Conservation (phyloP, 2,329 filamentous ascomycete species). For the Eutypella sp. region DNA sequence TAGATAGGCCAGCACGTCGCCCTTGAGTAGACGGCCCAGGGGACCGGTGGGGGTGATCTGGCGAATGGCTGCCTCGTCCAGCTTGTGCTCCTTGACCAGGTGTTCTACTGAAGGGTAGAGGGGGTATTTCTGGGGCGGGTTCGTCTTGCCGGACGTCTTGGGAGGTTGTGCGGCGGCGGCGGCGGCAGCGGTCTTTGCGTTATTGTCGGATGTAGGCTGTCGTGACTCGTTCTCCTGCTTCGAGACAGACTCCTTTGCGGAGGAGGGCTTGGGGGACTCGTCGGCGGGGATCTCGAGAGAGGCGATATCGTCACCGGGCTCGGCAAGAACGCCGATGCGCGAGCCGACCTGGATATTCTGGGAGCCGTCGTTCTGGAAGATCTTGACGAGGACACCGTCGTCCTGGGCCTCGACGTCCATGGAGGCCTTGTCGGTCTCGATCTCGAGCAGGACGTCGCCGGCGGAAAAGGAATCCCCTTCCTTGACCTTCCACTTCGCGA, state of each 20-base stretch:
- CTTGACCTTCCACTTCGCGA: slow-evolving; percentile 78
- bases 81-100: slow-evolving; percentile 72
- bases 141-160: slow-evolving; percentile 39
- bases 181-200: slow-evolving; percentile 16
- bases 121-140: slow-evolving; percentile 63
- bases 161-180: slow-evolving; percentile 17
- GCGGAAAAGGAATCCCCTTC: slow-evolving; percentile 79
- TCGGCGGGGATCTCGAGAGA: slow-evolving; percentile 72
- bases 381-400: slow-evolving; percentile 81
- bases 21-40: slow-evolving; percentile 84
- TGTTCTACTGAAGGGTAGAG: slow-evolving; percentile 79
- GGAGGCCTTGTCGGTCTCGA: slow-evolving; percentile 90
- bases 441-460: slow-evolving; percentile 84
- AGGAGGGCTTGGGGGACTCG: slow-evolving; percentile 36
- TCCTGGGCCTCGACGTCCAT: slow-evolving; percentile 96
- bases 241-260: neutral
- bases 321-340: slow-evolving; percentile 78
- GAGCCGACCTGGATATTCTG: slow-evolving; percentile 75
- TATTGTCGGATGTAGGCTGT: slow-evolving; percentile 28
- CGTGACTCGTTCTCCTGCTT: slow-evolving; percentile 24
- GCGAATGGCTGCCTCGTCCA: slow-evolving; percentile 69
- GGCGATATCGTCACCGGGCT: slow-evolving; percentile 73
- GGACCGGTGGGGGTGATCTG: slow-evolving; percentile 87
- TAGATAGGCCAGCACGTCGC: slow-evolving; percentile 86
- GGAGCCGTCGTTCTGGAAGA: slow-evolving; percentile 65